A percentile compares a stretch with the other conserved stretches of the same genome.
phyloP scores from a whole-genome alignment of 2,329 filamentous ascomycete genomes.

The Elsinoe arachidis region DNA sequence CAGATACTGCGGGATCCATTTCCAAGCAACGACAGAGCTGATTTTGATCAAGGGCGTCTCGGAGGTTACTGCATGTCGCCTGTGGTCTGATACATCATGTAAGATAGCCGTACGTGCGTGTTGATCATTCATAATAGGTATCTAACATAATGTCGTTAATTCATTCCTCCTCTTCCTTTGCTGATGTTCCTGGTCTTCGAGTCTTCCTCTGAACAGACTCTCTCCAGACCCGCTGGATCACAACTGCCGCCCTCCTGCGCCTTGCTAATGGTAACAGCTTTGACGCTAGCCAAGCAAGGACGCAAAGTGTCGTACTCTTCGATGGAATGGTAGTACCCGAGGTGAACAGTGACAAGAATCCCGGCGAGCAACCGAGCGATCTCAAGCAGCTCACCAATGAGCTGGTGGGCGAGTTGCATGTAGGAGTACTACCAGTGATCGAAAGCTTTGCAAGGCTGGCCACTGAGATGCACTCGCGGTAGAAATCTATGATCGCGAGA shows the following conservation, averaged over 20 bases:
- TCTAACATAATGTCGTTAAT: too few relatives aligned
- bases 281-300: constrained; percentile 52
- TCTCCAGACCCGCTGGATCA: constrained; percentile 44
- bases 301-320: constrained; percentile 46
- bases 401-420: neutral
- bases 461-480: constrained; percentile 22
- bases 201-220: neutral
- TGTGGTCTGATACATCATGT: too few relatives aligned
- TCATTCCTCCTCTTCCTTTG: too few relatives aligned
- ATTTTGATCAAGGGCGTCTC: neutral
- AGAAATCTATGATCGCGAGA: constrained; percentile 49
- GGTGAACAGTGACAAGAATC: constrained; percentile 38
- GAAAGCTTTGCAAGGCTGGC: constrained; percentile 23
- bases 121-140: too few relatives aligned
- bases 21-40: neutral
- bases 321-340: constrained; percentile 37
- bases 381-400: constrained; percentile 29
- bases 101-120: too few relatives aligned
- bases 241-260: constrained; percentile 41
- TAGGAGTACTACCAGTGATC: neutral
- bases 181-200: too few relatives aligned
- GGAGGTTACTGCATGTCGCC: too few relatives aligned
- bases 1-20: too few relatives aligned
- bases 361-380: constrained; percentile 30
- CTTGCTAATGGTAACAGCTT: constrained; percentile 46